These are phyloP conservation scores for Helichrysum umbraculigerum DNA, from an alignment of 129 eudicot species.

Conservation along the genomic window DNA sequence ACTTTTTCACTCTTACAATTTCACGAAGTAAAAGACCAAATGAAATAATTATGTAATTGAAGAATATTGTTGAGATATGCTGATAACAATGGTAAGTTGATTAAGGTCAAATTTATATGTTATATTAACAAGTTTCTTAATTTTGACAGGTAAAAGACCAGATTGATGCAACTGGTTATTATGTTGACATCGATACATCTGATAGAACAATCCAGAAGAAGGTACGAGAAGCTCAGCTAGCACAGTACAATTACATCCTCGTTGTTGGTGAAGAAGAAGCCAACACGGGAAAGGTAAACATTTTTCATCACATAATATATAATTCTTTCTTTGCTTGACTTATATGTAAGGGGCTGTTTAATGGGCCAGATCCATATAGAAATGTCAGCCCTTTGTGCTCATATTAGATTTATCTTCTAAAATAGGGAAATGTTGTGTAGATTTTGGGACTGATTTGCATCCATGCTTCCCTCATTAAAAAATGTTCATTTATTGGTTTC, in stretches of 20 bases:
- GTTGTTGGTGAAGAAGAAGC: slow-evolving; percentile 94
- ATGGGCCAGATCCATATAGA: background rate
- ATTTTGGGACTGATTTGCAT: background rate
- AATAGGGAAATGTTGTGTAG: background rate
- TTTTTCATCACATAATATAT: background rate
- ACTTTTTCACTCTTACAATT: background rate
- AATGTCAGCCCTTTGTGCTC: background rate
- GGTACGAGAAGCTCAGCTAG: slow-evolving; percentile 93
- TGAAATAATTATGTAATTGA: background rate
- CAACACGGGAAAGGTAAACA: slow-evolving; percentile 55
- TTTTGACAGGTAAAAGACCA: slow-evolving; percentile 57
- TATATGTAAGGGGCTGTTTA: background rate
- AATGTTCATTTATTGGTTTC: background rate
- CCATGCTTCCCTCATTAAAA: background rate
- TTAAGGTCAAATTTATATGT: background rate
- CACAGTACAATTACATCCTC: slow-evolving; percentile 87
- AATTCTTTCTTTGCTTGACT: no score
- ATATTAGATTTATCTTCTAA: background rate
- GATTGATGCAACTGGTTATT: slow-evolving; percentile 75
- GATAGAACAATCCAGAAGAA: slow-evolving; percentile 84
- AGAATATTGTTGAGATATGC: background rate
- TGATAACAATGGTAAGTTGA: background rate
- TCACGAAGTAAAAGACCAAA: background rate
- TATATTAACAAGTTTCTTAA: background rate
- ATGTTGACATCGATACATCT: slow-evolving; percentile 76